phyloP scores from a whole-genome alignment of 352 stramenopile genomes.

The Globisporangium heterothallicum region DNA sequence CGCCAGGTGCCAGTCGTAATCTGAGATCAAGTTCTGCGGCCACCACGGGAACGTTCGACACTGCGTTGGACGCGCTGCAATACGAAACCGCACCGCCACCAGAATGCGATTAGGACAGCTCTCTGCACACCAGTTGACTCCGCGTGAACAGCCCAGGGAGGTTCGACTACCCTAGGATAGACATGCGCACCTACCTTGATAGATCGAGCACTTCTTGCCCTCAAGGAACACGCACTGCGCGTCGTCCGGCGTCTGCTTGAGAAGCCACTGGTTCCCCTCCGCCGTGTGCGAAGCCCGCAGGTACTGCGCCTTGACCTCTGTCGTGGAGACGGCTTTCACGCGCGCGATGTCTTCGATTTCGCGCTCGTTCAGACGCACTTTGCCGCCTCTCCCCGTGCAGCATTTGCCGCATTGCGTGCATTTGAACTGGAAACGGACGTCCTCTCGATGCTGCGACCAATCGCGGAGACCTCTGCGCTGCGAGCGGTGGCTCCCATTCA shows the following conservation, averaged over 20 bases:
- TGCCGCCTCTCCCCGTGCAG: constrained; percentile 62
- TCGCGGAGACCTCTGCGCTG: constrained; percentile 22
- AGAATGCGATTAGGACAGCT: background rate
- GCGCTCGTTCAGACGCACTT: constrained; percentile 57
- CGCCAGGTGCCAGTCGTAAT: constrained; percentile 73
- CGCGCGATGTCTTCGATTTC: constrained; percentile 45
- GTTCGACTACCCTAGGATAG: too few relatives aligned
- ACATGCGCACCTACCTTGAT: constrained; percentile 41
- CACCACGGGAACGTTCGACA: constrained; percentile 82
- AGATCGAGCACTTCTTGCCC: constrained; percentile 63
- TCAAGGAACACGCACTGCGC: constrained; percentile 60
- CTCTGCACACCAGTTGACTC: background rate
- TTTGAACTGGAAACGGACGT: constrained; percentile 50
- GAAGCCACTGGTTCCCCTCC: constrained; percentile 22
- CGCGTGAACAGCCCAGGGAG: too few relatives aligned
- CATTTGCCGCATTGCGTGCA: constrained; percentile 78
- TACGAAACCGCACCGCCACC: background rate
- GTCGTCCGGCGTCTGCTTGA: constrained; percentile 51
- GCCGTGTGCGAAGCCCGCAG: constrained; percentile 12
- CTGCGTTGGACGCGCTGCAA: constrained; percentile 61
- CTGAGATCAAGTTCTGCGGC: constrained; percentile 68
- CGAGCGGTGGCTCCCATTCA: background rate
- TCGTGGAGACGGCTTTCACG: constrained; percentile 23
- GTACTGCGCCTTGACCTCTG: constrained; percentile 30
- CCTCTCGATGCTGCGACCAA: constrained; percentile 24